These are phyloP conservation scores for Fraxinus anomala DNA, from an alignment of 257 asterid species.

Conservation along the genomic window DNA sequence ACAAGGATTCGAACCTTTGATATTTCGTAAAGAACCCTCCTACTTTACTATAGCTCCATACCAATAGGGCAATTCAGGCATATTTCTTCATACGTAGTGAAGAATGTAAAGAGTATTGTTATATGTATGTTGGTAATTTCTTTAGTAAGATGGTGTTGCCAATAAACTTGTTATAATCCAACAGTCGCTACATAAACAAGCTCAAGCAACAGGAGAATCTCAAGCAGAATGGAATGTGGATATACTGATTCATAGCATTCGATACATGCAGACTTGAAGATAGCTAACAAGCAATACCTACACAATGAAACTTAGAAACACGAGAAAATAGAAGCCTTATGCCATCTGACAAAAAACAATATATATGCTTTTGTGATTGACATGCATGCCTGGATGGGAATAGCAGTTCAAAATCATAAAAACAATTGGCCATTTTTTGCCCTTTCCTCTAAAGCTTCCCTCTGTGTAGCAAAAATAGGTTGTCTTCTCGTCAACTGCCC, in stretches of 20 bases:
- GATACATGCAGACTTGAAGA: neutral
- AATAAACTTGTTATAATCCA: neutral
- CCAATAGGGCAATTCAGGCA: neutral
- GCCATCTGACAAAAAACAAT: neutral
- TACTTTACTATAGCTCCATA: too few relatives aligned
- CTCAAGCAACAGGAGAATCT: neutral
- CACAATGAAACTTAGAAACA: neutral
- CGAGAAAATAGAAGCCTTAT: neutral
- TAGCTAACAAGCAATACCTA: neutral
- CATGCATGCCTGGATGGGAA: neutral
- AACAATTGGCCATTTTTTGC: neutral
- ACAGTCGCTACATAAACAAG: neutral
- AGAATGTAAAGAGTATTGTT: neutral
- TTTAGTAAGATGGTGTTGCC: neutral
- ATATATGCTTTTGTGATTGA: neutral
- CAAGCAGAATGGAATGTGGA: neutral
- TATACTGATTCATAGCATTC: neutral
- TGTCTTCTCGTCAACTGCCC: conserved; percentile 18
- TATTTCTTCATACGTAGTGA: neutral
- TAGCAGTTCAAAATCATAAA: neutral
- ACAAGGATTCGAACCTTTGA: too few relatives aligned
- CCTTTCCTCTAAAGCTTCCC: neutral
- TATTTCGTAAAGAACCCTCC: too few relatives aligned
- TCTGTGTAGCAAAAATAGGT: conserved; percentile 6
- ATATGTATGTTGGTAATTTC: neutral